Base-by-base conservation (phyloP, 306 rosid genomes). In the Prunus armeniaca region DNA sequence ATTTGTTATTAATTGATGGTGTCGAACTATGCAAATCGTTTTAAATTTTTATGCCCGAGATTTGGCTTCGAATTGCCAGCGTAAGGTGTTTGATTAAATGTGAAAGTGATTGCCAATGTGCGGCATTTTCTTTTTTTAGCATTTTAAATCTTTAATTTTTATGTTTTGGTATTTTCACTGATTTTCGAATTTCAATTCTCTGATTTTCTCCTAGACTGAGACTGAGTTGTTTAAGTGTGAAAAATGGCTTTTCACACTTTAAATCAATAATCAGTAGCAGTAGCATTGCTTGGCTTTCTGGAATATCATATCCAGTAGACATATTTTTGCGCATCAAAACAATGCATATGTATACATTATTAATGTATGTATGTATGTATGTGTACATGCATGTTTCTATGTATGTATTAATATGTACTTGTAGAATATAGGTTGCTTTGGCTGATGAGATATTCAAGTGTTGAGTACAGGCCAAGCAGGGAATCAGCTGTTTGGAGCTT, bases 401-500 rank as follows among this genome's bases (percentile, higher is more conserved):
- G 5, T 10, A 2, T 71, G 30, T 54, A 5, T 71, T 5, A 11
- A 11, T 32, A 28, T 73, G 56, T 2, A 22, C 6, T n/a, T 20
- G 19, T 38, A 55, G 38, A 2, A 5, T 24, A 25, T 9, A 2
- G 28, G 76, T 12, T 9, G 34, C 58, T 65, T 30, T 24, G 54
- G 68, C 45, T 75, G 49, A 57, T 41, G 69, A 55, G 45, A 76
- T 85, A 76, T 85, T 79, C 72, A 79, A 72, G 77, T 83, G 82
- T 83, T 57, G 86, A 83, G 77, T 83, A 85, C 87, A 96, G 99
- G 96, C 88, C 22, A 87, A 88, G 79, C 89, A 89, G 82, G 91
- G 93, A 78, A 82, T 96, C 82, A 87, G 73, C 75, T 92, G 99
- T 82, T 84, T 96, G 93, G 99, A 96, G 87, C 97, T 96, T 82